Conservation (phyloP, 768 basidiomycete species). For the Pleurotus citrinopileatus region DNA sequence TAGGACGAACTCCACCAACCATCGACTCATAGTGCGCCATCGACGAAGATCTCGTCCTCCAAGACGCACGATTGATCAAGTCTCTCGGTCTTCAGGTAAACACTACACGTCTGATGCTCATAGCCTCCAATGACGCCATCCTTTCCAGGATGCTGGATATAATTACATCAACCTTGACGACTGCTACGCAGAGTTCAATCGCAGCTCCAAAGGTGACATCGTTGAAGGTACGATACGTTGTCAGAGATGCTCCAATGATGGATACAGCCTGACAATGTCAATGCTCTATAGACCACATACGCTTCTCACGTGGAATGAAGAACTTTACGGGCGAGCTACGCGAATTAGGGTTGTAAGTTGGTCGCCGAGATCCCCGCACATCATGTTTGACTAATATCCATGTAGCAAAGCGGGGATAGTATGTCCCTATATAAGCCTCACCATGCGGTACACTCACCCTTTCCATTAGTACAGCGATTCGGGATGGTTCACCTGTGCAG, state of each 20-base stretch:
- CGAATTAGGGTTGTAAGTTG: constrained; percentile 51
- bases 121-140: not conserved
- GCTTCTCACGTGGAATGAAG: constrained; percentile 58
- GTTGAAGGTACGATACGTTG: constrained; percentile 39
- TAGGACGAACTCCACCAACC: not conserved
- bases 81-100: constrained; percentile 52
- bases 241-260: not conserved
- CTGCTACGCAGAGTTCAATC: constrained; percentile 58
- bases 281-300: constrained; percentile 35
- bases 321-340: constrained; percentile 55
- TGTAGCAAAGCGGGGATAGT: constrained; percentile 42
- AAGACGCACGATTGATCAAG: constrained; percentile 50
- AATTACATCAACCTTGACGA: constrained; percentile 62
- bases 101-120: not conserved
- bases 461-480: constrained; percentile 49
- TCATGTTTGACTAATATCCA: no score
- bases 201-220: constrained; percentile 48
- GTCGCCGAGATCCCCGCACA: not conserved
- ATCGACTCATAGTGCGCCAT: constrained; percentile 51
- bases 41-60: constrained; percentile 47
- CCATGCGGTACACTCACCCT: not conserved
- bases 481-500: constrained; percentile 67
- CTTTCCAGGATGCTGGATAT: constrained; percentile 53
- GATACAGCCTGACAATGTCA: no score
- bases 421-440: constrained; percentile 13